phyloP scores from a whole-genome alignment of 2,329 filamentous ascomycete species.

The Colletotrichum trifolii region DNA sequence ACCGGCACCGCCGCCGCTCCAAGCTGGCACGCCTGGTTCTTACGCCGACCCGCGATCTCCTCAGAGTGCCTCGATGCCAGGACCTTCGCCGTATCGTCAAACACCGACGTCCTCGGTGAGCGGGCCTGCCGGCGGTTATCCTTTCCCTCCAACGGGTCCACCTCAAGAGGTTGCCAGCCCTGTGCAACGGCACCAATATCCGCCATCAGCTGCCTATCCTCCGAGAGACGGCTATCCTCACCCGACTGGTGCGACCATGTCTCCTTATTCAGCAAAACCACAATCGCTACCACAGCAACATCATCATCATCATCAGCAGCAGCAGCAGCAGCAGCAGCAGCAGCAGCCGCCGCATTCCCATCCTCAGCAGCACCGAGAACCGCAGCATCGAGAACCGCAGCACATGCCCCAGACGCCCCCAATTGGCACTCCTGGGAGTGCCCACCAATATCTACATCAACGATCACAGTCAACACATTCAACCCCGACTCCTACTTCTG shows the following conservation, averaged over 20 bases:
- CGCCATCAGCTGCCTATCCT: constrained; percentile 55
- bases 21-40: constrained; percentile 49
- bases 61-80: constrained; percentile 54
- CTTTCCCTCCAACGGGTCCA: constrained; percentile 59
- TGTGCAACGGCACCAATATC: constrained; percentile 63
- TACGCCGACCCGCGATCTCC: constrained; percentile 64
- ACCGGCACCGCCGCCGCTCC: constrained; percentile 57
- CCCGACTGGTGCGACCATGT: constrained; percentile 47
- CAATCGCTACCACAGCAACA: constrained; percentile 45
- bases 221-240: constrained; percentile 60
- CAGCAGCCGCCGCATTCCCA: constrained; percentile 54
- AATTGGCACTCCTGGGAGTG: constrained; percentile 52
- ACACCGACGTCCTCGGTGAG: constrained; percentile 59
- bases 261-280: constrained; percentile 40
- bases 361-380: constrained; percentile 39
- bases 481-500: constrained; percentile 70
- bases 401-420: constrained; percentile 57
- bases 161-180: constrained; percentile 60
- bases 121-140: constrained; percentile 57
- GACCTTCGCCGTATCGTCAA: constrained; percentile 61
- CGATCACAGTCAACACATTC: constrained; percentile 70
- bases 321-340: constrained; percentile 45
- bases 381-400: constrained; percentile 45
- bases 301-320: constrained; percentile 50
- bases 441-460: constrained; percentile 51